These are phyloP conservation scores for Asterophora lycoperdoides DNA, from an alignment of 768 basidiomycete genomes.

Conservation along the genomic window DNA sequence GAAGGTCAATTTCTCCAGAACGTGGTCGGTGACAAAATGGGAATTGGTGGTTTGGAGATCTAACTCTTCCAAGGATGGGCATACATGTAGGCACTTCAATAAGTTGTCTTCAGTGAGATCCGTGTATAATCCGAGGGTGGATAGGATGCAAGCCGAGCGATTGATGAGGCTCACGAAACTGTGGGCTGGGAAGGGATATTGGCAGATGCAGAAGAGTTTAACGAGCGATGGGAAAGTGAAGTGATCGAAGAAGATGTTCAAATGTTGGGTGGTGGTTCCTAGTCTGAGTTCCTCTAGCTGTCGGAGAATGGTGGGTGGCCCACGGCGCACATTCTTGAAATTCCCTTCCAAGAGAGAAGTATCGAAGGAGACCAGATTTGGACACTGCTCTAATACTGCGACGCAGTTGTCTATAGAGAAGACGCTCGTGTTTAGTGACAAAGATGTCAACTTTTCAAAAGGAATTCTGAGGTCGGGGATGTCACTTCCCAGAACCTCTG, in stretches of 20 bases:
- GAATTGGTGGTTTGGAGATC: neutral
- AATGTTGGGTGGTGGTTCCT: neutral
- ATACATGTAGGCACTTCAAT: slow-evolving; percentile 1
- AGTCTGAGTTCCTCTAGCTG: neutral
- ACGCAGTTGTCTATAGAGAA: slow-evolving; percentile 5
- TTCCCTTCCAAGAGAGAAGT: neutral
- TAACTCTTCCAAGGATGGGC: neutral
- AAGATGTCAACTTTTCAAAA: slow-evolving; percentile 1
- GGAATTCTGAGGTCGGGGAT: slow-evolving; percentile 4
- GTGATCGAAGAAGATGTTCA: slow-evolving; percentile 1
- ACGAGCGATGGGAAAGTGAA: neutral
- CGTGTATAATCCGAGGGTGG: neutral
- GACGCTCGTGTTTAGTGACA: neutral
- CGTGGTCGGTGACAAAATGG: neutral
- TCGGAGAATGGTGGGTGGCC: neutral
- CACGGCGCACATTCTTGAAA: neutral
- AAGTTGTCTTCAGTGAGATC: neutral
- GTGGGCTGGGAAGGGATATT: neutral
- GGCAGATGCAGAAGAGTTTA: neutral
- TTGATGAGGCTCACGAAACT: neutral
- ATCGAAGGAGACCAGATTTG: slow-evolving; percentile 3
- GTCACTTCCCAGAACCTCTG: slow-evolving; percentile 4
- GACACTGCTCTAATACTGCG: slow-evolving; percentile 6
- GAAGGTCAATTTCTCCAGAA: neutral
- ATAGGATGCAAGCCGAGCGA: neutral